phyloP scores from a whole-genome alignment of 257 asterid genomes.

The Solanum tarijense region DNA sequence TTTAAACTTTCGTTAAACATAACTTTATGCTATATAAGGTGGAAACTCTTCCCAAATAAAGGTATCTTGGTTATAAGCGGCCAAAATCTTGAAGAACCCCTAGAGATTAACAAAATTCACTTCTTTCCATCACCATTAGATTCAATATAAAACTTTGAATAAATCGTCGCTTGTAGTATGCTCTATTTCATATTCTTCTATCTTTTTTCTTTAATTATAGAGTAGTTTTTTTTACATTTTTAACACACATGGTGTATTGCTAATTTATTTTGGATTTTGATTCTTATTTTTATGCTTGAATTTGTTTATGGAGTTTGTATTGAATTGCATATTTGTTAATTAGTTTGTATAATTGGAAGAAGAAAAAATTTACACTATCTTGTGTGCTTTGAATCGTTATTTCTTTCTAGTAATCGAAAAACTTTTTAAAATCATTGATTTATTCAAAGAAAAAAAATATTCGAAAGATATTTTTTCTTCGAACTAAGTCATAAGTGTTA shows the following conservation, averaged over 20 bases:
- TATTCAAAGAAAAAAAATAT: too few species aligned
- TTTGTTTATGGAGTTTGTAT: not conserved
- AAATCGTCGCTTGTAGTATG: not conserved
- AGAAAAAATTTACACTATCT: too few species aligned
- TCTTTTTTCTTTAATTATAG: too few species aligned
- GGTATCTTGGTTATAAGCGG: not conserved
- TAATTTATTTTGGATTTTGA: too few species aligned
- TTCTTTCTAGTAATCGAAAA: not conserved
- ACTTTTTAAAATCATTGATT: not conserved
- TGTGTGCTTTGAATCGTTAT: too few species aligned
- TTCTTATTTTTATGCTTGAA: not conserved
- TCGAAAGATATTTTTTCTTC: not conserved
- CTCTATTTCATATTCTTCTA: not conserved
- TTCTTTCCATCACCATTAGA: not conserved
- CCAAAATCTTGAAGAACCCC: not conserved
- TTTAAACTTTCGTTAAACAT: not conserved
- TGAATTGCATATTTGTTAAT: not conserved
- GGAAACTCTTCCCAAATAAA: not conserved
- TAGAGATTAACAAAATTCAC: not conserved
- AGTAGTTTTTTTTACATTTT: too few species aligned
- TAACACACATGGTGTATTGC: not conserved
- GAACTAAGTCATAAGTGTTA: not conserved
- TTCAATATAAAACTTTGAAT: not conserved
- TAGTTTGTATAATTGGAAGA: not conserved
- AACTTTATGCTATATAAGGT: not conserved